Conservation (phyloP, 177 flowering plant genomes). For the Telopea speciosissima region DNA sequence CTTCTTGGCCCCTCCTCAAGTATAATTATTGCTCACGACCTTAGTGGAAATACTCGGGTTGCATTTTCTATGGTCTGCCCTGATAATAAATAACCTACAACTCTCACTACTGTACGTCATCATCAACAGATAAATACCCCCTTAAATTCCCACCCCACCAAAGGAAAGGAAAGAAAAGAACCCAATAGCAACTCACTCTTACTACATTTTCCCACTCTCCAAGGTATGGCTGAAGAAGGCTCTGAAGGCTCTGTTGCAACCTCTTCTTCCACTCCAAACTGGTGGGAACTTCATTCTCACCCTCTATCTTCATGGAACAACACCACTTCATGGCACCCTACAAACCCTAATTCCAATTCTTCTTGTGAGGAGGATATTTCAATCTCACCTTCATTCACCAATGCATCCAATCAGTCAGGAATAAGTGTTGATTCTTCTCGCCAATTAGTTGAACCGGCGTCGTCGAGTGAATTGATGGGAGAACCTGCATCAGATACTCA, state of each 20-base stretch:
- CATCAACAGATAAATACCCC: slow-evolving; percentile 25
- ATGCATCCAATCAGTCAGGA: slow-evolving; percentile 44
- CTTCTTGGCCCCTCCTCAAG: slow-evolving; percentile 5
- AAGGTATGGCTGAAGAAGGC: slow-evolving; percentile 48
- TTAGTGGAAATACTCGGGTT: slow-evolving; percentile 42
- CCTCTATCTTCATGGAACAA: slow-evolving; percentile 38
- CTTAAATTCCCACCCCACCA: slow-evolving; percentile 20
- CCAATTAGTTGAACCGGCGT: slow-evolving; percentile 25
- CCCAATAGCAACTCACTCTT: slow-evolving; percentile 1
- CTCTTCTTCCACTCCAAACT: slow-evolving; percentile 34
- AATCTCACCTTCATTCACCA: slow-evolving; percentile 44
- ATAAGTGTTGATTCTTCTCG: slow-evolving; percentile 38
- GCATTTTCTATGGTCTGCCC: slow-evolving; percentile 55
- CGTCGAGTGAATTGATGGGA: slow-evolving; percentile 23
- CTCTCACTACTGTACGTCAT: slow-evolving; percentile 14
- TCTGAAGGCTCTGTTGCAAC: slow-evolving; percentile 39
- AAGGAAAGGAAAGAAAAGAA: slow-evolving; percentile 14
- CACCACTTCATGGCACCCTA: slow-evolving; percentile 26
- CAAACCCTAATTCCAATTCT: slow-evolving; percentile 38
- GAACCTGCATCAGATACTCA: slow-evolving; percentile 36
- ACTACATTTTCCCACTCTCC: background rate
- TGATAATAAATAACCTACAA: slow-evolving; percentile 22
- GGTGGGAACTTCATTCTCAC: slow-evolving; percentile 41
- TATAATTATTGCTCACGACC: slow-evolving; percentile 44
- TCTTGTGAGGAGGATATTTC: slow-evolving; percentile 57